A percentile compares a stretch with the other conserved stretches of the same genome.
These are phyloP conservation scores for Olyra latifolia DNA, from an alignment of 176 grass and related monocot genomes.

Conservation along the genomic window DNA sequence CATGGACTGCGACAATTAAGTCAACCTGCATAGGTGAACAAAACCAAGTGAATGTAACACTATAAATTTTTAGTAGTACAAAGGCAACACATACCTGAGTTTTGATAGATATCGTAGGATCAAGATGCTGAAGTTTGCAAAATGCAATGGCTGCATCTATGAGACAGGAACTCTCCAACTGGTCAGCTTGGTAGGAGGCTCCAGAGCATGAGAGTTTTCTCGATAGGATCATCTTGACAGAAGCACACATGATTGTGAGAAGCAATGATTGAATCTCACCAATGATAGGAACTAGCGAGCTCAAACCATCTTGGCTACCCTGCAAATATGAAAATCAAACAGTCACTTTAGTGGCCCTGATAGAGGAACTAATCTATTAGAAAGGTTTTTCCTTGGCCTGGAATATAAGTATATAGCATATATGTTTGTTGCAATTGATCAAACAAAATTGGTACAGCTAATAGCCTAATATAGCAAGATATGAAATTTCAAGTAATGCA, in stretches of 20 bases:
- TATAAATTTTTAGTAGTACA: slow-evolving; percentile 26
- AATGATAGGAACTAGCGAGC: slow-evolving; percentile 56
- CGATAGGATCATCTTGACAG: slow-evolving; percentile 69
- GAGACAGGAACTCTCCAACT: slow-evolving; percentile 77
- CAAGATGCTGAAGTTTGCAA: slow-evolving; percentile 94
- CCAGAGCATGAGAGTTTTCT: slow-evolving; percentile 60
- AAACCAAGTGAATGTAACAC: slow-evolving; percentile 5
- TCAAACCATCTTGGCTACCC: slow-evolving; percentile 55
- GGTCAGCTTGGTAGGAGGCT: slow-evolving; percentile 57
- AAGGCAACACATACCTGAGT: slow-evolving; percentile 64
- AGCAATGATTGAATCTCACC: slow-evolving; percentile 86
- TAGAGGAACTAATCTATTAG: slow-evolving; percentile 6
- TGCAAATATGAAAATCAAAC: slow-evolving; percentile 45
- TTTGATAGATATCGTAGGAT: slow-evolving; percentile 80
- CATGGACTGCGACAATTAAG: slow-evolving; percentile 82
- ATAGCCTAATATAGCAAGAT: background rate
- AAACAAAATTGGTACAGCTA: slow-evolving; percentile 24
- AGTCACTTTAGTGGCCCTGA: background rate
- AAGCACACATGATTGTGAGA: slow-evolving; percentile 70
- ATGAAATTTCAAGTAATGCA: slow-evolving; percentile 21
- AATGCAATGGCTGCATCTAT: slow-evolving; percentile 87
- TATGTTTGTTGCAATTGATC: background rate
- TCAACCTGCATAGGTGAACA: slow-evolving; percentile 72
- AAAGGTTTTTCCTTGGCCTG: background rate
- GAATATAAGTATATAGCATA: background rate